A percentile compares a stretch with the other conserved stretches of the same genome.
Conservation (phyloP, 2,329 filamentous ascomycete genomes). For the Epichloe uncinata region DNA sequence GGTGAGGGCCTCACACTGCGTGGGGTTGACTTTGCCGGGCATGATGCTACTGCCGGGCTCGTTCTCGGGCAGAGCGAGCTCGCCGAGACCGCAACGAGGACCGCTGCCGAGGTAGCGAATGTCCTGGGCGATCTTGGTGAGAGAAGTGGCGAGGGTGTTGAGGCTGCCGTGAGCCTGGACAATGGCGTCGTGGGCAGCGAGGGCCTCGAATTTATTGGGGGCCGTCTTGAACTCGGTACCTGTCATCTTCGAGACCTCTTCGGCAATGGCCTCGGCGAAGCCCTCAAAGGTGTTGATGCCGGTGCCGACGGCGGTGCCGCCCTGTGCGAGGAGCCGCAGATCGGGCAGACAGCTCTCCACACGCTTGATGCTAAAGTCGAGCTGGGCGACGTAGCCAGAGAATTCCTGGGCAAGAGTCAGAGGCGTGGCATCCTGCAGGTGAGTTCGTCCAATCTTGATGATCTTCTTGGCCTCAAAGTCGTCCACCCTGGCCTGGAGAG, state of each 20-base stretch:
- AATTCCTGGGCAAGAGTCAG: slow-evolving; percentile 95
- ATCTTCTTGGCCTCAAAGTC: slow-evolving; percentile 75
- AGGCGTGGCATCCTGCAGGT: slow-evolving; percentile 93
- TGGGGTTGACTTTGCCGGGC: slow-evolving; percentile 99
- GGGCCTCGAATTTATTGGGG: slow-evolving; percentile 96
- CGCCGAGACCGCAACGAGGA: slow-evolving; percentile 87
- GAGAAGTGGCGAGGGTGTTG: slow-evolving; percentile 81
- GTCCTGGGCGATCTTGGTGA: slow-evolving; percentile 98
- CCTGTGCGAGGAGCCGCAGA: slow-evolving; percentile 78
- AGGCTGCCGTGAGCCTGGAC: slow-evolving; percentile 88
- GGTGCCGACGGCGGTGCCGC: slow-evolving; percentile 91
- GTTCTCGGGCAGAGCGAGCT: slow-evolving; percentile 90
- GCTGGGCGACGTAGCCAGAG: slow-evolving; percentile 90
- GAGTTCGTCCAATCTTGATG: slow-evolving; percentile 98
- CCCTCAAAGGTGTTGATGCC: slow-evolving; percentile 96
- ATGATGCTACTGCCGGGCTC: slow-evolving; percentile 97
- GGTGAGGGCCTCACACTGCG: slow-evolving; percentile 92
- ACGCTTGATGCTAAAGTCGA: slow-evolving; percentile 80
- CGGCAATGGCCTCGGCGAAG: slow-evolving; percentile 85
- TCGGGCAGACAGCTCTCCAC: slow-evolving; percentile 73
- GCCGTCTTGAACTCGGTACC: slow-evolving; percentile 90
- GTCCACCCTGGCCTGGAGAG: slow-evolving; percentile 78
- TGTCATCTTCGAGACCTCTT: slow-evolving; percentile 84
- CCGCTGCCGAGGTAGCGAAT: slow-evolving; percentile 94
- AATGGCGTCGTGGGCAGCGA: slow-evolving; percentile 90